Evolutionary conservation across 345 rosid species (phyloP), one percentile per base, ranked within the genome.

Genomic region (Atalantia buxifolia): DNA sequence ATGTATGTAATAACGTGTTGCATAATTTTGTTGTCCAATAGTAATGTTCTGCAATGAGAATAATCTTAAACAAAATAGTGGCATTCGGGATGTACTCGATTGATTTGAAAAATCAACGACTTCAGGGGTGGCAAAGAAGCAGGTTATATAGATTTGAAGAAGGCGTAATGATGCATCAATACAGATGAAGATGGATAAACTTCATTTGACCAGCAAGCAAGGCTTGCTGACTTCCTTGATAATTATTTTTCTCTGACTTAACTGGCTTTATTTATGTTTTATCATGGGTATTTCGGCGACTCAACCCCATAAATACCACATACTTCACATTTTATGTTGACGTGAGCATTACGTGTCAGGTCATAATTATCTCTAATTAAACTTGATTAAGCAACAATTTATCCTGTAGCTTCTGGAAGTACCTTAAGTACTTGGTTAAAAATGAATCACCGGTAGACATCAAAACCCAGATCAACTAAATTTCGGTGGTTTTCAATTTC

Each of bases 1-100:
- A 22, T 85, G 84, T 72, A 76, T 83, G 80, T 82, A 56, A 78
- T 77, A 79, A 71, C 76, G 27, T 63, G 72, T 66, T 62, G 75
- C 45, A 30, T 72, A 33, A 48, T 67, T 53, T 77, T 71, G 59
- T 69, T 68, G 80, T 71, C 59, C 55, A 69, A 76, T 77, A 61
- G 80, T 69, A 31, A 45, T 45, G 16, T 78, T 72, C 25, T 22
- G 21, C 21, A 65, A 16, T 19, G 5, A 40, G 36, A 25, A 50
- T 14, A 38, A 18, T 36, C 38, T 35, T 76, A 6, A 14, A 61
- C 57, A 35, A 53, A 68, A 5, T 8, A 9, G 14, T 50, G 22
- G 24, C 65, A 12, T 27, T 27, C 27, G 67, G 18, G 67, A 63
- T 7, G 19, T 33, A 28, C 36, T 28, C 33, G 2, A 13, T 50